phyloP scores from a whole-genome alignment of 148 eudicot species.

The Nyssa sinensis region DNA sequence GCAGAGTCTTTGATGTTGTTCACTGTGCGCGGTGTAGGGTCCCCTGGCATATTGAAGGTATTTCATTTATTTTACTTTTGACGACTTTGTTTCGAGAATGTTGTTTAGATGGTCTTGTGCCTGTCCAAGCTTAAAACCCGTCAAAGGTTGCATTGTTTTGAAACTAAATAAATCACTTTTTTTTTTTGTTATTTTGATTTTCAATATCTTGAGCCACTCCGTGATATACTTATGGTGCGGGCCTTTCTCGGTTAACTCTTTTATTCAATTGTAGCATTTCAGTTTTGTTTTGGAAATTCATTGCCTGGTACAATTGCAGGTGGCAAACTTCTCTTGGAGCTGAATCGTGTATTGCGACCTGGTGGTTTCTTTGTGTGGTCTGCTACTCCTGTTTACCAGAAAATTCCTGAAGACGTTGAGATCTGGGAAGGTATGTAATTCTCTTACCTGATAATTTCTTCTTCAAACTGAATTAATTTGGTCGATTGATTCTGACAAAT shows the following conservation, averaged over 20 bases:
- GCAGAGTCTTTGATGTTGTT: conserved; percentile 76
- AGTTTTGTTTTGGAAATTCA: not conserved
- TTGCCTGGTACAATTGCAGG: conserved; percentile 26
- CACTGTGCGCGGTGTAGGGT: conserved; percentile 97
- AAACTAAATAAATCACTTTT: conserved; percentile 9
- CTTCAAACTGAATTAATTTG: not conserved
- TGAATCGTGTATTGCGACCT: conserved; percentile 49
- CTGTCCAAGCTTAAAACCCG: too few species aligned
- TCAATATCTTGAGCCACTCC: not conserved
- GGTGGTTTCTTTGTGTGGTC: conserved; percentile 59
- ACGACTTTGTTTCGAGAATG: conserved; percentile 8
- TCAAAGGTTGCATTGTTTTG: too few species aligned
- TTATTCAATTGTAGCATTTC: not conserved
- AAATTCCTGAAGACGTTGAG: conserved; percentile 37
- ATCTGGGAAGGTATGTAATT: conserved; percentile 45
- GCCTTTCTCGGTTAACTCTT: not conserved
- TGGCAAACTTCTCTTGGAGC: conserved; percentile 52
- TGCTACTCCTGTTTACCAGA: conserved; percentile 50
- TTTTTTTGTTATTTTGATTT: not conserved
- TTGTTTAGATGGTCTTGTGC: not conserved
- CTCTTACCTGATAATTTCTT: not conserved
- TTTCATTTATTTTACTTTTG: not conserved
- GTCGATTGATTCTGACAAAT: not conserved
- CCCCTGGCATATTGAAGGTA: conserved; percentile 97
- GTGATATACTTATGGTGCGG: not conserved